phyloP scores from a whole-genome alignment of 495 filamentous ascomycete genomes.

The Xylaria scruposa region DNA sequence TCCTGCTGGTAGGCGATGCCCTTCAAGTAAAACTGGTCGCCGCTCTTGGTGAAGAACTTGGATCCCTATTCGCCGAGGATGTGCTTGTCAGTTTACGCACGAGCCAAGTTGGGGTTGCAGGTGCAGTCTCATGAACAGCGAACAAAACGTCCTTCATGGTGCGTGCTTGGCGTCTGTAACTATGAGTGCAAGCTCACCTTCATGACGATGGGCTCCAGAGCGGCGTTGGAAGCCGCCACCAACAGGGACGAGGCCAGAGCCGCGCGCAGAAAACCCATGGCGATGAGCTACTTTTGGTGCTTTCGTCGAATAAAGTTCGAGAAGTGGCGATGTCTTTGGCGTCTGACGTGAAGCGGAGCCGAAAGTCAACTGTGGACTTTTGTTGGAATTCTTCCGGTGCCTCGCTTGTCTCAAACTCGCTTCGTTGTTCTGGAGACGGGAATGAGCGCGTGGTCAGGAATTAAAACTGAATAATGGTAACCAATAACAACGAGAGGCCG shows the following conservation, averaged over 20 bases:
- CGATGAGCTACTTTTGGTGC: background rate
- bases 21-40: constrained; percentile 83
- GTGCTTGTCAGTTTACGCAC: background rate
- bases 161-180: background rate
- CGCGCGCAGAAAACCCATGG: constrained; percentile 51
- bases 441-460: background rate
- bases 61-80: constrained; percentile 41
- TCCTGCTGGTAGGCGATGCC: constrained; percentile 88
- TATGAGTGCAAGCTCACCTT: constrained; percentile 52
- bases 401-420: constrained; percentile 2
- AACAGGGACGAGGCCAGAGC: constrained; percentile 51
- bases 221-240: constrained; percentile 58
- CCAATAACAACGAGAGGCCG: background rate
- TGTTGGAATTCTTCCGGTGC: constrained; percentile 4
- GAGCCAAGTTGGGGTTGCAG: background rate
- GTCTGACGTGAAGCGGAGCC: background rate
- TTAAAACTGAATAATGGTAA: constrained; percentile 21
- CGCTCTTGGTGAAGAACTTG: constrained; percentile 72
- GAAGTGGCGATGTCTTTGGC: background rate
- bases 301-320: background rate
- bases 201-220: constrained; percentile 73
- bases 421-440: background rate
- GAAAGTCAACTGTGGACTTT: background rate
- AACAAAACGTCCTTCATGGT: background rate
- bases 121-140: background rate